A percentile compares a stretch with the other conserved stretches of the same genome.
phyloP scores from a whole-genome alignment of 345 rosid genomes.

The Arabis hirsuta region DNA sequence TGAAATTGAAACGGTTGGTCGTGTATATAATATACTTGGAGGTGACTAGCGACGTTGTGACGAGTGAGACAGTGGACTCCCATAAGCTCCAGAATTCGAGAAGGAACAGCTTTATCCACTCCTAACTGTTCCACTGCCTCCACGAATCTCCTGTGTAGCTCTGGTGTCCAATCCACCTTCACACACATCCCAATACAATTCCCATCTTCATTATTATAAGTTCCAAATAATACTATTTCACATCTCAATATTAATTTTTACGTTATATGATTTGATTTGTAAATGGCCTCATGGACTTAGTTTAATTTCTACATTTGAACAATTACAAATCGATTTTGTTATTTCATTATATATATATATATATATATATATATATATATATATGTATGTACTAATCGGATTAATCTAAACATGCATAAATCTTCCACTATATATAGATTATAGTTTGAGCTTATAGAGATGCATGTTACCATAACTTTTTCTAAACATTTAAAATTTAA shows the following conservation, averaged over 20 bases:
- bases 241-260: background rate
- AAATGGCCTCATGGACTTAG: background rate
- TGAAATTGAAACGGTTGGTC: background rate
- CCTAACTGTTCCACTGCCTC: constrained; percentile 97
- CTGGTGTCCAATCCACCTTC: constrained; percentile 99
- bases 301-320: background rate
- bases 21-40: constrained; percentile 58
- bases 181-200: constrained; percentile 31
- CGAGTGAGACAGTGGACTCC: constrained; percentile 94
- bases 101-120: constrained; percentile 97
- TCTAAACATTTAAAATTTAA: background rate
- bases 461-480: background rate
- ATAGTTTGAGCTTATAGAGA: background rate
- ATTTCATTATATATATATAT: background rate
- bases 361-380: no score
- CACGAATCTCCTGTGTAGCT: constrained; percentile 88
- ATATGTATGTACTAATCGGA: background rate
- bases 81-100: constrained; percentile 89
- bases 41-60: constrained; percentile 96
- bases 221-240: background rate
- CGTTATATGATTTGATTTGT: background rate
- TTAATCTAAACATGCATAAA: background rate
- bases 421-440: background rate
- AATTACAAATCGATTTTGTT: background rate
- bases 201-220: background rate